Conservation (phyloP, 352 stramenopile genomes). For the Pythium biforme region DNA sequence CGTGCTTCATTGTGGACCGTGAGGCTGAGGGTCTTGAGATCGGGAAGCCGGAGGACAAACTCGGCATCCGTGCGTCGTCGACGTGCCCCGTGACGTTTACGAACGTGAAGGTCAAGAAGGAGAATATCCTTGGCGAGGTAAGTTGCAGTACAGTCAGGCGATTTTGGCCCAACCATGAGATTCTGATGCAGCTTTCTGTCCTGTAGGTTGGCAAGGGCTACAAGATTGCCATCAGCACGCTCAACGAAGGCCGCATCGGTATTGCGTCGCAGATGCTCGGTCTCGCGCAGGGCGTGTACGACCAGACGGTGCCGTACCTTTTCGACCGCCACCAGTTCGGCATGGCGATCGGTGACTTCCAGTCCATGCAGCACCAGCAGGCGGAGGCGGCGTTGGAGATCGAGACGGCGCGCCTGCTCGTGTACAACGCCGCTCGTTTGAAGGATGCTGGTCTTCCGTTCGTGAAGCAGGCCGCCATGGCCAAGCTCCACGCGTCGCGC, state of each 20-base stretch:
- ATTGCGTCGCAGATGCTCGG: conserved; percentile 98
- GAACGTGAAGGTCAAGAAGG: conserved; percentile 92
- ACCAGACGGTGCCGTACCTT: conserved; percentile 95
- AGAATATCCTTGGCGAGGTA: conserved; percentile 93
- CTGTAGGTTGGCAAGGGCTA: conserved; percentile 86
- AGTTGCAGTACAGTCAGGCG: conserved; percentile 12
- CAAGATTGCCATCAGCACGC: conserved; percentile 97
- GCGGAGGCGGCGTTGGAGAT: conserved; percentile 95
- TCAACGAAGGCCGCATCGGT: conserved; percentile 96
- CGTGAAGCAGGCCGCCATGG: conserved; percentile 97
- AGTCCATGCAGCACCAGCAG: conserved; percentile 97
- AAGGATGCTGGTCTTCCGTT: conserved; percentile 95
- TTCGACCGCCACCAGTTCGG: conserved; percentile 96
- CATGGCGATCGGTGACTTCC: conserved; percentile 92
- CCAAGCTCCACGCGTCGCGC: conserved; percentile 93
- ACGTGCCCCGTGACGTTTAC: conserved; percentile 95
- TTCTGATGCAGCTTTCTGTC: neutral
- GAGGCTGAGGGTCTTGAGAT: conserved; percentile 91
- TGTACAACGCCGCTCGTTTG: conserved; percentile 93
- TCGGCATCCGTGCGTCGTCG: conserved; percentile 95
- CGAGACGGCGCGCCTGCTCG: conserved; percentile 90
- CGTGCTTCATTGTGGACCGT: conserved; percentile 97
- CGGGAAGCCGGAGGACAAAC: conserved; percentile 95
- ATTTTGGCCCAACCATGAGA: neutral
- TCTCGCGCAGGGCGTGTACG: conserved; percentile 94